These are phyloP conservation scores for Rhizopus delemar DNA, from an alignment of 371 early-diverging fungal genomes.

Conservation along the genomic window DNA sequence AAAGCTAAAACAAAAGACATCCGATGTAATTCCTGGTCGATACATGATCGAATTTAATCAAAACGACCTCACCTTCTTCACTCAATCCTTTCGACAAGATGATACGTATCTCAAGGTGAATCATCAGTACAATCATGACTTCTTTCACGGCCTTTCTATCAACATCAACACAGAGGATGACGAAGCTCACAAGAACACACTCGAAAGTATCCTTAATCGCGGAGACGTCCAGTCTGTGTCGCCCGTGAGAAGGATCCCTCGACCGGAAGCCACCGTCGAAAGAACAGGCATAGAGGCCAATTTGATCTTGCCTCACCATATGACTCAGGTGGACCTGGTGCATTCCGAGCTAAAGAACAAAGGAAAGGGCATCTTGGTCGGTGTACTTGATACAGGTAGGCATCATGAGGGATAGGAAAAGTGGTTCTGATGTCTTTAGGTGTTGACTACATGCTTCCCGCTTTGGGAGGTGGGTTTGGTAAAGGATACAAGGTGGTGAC, in stretches of 20 bases:
- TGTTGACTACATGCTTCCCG: slow-evolving; percentile 67
- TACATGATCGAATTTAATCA: slow-evolving; percentile 35
- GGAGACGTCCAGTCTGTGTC: slow-evolving; percentile 23
- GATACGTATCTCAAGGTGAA: slow-evolving; percentile 14
- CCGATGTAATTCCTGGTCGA: slow-evolving; percentile 25
- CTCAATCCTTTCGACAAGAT: slow-evolving; percentile 17
- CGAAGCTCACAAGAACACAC: slow-evolving; percentile 5
- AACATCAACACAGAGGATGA: slow-evolving; percentile 16
- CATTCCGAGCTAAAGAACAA: slow-evolving; percentile 30
- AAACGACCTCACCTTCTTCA: slow-evolving; percentile 10
- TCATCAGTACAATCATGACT: slow-evolving; percentile 22
- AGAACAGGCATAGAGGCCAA: not conserved
- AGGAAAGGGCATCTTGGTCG: slow-evolving; percentile 65
- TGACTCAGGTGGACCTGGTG: slow-evolving; percentile 32
- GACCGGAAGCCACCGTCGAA: slow-evolving; percentile 17
- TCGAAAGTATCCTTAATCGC: slow-evolving; percentile 11
- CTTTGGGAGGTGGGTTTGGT: slow-evolving; percentile 73
- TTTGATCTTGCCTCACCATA: not conserved
- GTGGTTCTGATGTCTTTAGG: slow-evolving; percentile 27
- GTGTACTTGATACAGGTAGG: slow-evolving; percentile 64
- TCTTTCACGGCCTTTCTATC: slow-evolving; percentile 34
- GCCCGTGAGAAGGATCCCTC: slow-evolving; percentile 24
- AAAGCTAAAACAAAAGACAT: not conserved
- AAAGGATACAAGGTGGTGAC: slow-evolving; percentile 52
- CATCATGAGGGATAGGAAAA: slow-evolving; percentile 15